These are phyloP conservation scores for Candida khao-thaluensis DNA, from an alignment of 805 yeast genomes.

Conservation along the genomic window DNA sequence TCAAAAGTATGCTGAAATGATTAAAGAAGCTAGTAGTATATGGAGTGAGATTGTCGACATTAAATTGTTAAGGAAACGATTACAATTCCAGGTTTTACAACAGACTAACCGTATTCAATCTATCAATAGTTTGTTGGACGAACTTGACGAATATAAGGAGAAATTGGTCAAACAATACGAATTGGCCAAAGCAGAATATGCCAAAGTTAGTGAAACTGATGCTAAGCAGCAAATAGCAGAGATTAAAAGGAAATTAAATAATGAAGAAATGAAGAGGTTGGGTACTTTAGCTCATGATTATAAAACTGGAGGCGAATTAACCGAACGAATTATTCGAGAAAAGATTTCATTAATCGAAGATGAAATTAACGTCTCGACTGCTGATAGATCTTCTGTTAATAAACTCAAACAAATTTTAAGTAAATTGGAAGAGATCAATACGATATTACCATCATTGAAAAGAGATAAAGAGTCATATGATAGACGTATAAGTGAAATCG, in stretches of 20 bases:
- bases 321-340: slow-evolving; percentile 35
- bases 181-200: slow-evolving; percentile 32
- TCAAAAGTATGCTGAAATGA: neutral
- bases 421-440: slow-evolving; percentile 33
- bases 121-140: slow-evolving; percentile 24
- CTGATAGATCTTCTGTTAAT: slow-evolving; percentile 37
- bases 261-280: slow-evolving; percentile 38
- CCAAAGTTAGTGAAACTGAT: slow-evolving; percentile 36
- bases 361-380: slow-evolving; percentile 38
- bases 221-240: slow-evolving; percentile 37
- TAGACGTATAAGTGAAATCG: slow-evolving; percentile 37
- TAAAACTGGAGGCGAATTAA: slow-evolving; percentile 37
- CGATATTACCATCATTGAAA: slow-evolving; percentile 36
- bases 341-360: slow-evolving; percentile 47
- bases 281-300: slow-evolving; percentile 38
- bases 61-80: slow-evolving; percentile 11
- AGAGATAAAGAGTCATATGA: slow-evolving; percentile 27
- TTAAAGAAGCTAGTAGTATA: neutral
- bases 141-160: slow-evolving; percentile 26
- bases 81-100: slow-evolving; percentile 18
- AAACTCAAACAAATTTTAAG: slow-evolving; percentile 39
- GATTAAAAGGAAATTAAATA: slow-evolving; percentile 37
- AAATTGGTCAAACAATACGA: slow-evolving; percentile 31
- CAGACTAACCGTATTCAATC: slow-evolving; percentile 19
- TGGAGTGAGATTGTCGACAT: neutral